phyloP scores from a whole-genome alignment of 73 alveolate genomes.

The Tetrahymena borealis region DNA sequence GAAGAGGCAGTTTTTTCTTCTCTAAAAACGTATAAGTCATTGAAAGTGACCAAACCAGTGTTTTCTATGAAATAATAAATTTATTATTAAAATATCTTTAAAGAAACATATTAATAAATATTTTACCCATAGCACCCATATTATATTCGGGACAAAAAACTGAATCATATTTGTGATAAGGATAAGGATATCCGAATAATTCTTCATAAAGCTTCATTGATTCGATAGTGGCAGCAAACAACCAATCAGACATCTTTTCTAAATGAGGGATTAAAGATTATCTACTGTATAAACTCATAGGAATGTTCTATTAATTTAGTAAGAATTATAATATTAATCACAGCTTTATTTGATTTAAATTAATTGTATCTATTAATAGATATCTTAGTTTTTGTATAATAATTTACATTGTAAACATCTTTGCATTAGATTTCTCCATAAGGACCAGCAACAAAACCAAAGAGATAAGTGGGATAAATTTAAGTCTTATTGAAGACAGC shows the following conservation, averaged over 20 bases:
- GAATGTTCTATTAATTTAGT: background rate
- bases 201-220: slow-evolving; percentile 90
- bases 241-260: slow-evolving; percentile 55
- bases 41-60: slow-evolving; percentile 74
- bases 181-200: slow-evolving; percentile 81
- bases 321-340: no score
- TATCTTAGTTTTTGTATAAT: no score
- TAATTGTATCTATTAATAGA: no score
- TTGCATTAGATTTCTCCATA: background rate
- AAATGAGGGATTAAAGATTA: slow-evolving; percentile 50
- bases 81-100: background rate
- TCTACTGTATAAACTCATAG: slow-evolving; percentile 55
- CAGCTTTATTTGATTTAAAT: no score
- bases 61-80: slow-evolving; percentile 34
- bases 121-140: slow-evolving; percentile 92
- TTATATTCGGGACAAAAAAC: slow-evolving; percentile 90
- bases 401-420: background rate
- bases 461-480: slow-evolving; percentile 39
- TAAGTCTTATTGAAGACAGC: slow-evolving; percentile 46
- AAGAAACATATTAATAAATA: background rate
- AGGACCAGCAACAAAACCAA: slow-evolving; percentile 46
- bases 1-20: slow-evolving; percentile 42
- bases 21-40: slow-evolving; percentile 76
- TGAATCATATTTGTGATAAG: slow-evolving; percentile 89
- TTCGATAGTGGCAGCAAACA: slow-evolving; percentile 64